Evolutionary conservation across 495 filamentous ascomycete species (phyloP).

Genomic region (Podospora comata): DNA sequence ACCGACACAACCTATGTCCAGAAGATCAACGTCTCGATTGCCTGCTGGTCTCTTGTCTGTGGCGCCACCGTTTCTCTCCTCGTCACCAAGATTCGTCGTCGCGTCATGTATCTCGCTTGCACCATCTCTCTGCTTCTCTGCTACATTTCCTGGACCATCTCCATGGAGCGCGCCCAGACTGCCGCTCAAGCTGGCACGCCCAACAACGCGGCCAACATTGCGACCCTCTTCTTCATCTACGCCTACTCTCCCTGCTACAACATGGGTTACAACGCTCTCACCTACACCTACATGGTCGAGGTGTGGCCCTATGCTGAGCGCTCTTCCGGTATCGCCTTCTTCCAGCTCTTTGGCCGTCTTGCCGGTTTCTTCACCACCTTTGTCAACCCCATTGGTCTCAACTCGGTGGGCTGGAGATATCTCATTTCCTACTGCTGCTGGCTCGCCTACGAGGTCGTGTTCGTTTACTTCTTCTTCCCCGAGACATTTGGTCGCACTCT

Average conservation of each 20-base stretch:
- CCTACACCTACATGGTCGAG: slow-evolving; percentile 65
- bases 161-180: slow-evolving; percentile 51
- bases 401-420: slow-evolving; percentile 58
- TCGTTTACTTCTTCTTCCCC: slow-evolving; percentile 64
- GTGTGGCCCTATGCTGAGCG: slow-evolving; percentile 62
- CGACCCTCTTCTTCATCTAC: slow-evolving; percentile 60
- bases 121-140: slow-evolving; percentile 51
- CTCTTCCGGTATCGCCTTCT: slow-evolving; percentile 59
- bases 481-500: slow-evolving; percentile 60
- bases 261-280: slow-evolving; percentile 65
- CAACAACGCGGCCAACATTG: slow-evolving; percentile 43
- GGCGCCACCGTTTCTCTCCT: slow-evolving; percentile 52
- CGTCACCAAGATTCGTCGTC: slow-evolving; percentile 50
- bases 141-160: slow-evolving; percentile 59
- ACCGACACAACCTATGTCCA: slow-evolving; percentile 51
- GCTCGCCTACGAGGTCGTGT: slow-evolving; percentile 54
- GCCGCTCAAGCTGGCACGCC: slow-evolving; percentile 34
- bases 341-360: slow-evolving; percentile 58
- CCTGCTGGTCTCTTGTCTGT: slow-evolving; percentile 55
- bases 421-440: slow-evolving; percentile 52
- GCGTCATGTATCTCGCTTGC: slow-evolving; percentile 58
- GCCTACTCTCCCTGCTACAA: slow-evolving; percentile 62
- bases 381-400: slow-evolving; percentile 64
- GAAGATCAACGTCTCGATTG: slow-evolving; percentile 57
- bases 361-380: slow-evolving; percentile 52